phyloP scores from a whole-genome alignment of 257 asterid species.

The Lycium ferocissimum region DNA sequence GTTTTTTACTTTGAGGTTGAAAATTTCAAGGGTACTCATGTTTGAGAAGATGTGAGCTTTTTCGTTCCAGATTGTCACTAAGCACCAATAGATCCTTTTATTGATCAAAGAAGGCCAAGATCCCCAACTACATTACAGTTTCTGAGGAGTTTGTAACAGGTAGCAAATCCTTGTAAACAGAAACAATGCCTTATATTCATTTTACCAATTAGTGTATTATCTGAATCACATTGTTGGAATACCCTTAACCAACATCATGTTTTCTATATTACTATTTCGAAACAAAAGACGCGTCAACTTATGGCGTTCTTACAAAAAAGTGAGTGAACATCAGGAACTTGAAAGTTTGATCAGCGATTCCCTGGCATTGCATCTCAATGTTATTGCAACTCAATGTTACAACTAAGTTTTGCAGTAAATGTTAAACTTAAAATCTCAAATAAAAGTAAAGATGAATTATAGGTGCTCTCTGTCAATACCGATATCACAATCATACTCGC shows the following conservation, averaged over 20 bases:
- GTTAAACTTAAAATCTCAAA: not conserved
- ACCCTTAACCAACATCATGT: conserved; percentile 4
- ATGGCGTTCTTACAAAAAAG: not conserved
- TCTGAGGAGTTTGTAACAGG: not conserved
- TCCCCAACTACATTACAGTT: conserved; percentile 4
- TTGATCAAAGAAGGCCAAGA: conserved; percentile 7
- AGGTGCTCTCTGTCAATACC: not conserved
- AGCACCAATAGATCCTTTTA: conserved; percentile 5
- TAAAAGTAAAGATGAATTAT: not conserved
- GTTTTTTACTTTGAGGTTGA: not conserved
- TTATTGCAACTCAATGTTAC: too few relatives aligned
- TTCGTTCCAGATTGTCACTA: not conserved
- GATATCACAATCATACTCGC: conserved; percentile 3
- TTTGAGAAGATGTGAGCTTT: not conserved
- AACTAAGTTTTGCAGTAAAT: not conserved
- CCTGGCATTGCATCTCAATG: conserved; percentile 1
- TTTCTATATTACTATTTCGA: not conserved
- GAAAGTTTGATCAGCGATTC: conserved; percentile 20
- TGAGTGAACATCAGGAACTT: not conserved
- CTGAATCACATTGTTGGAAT: not conserved
- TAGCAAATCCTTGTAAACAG: not conserved
- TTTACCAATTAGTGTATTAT: not conserved
- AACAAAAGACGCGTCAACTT: not conserved
- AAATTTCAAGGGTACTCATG: not conserved
- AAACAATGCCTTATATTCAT: not conserved